Evolutionary conservation across 2,329 filamentous ascomycete genomes (phyloP).

Genomic region (Cladobotryum mycophilum): DNA sequence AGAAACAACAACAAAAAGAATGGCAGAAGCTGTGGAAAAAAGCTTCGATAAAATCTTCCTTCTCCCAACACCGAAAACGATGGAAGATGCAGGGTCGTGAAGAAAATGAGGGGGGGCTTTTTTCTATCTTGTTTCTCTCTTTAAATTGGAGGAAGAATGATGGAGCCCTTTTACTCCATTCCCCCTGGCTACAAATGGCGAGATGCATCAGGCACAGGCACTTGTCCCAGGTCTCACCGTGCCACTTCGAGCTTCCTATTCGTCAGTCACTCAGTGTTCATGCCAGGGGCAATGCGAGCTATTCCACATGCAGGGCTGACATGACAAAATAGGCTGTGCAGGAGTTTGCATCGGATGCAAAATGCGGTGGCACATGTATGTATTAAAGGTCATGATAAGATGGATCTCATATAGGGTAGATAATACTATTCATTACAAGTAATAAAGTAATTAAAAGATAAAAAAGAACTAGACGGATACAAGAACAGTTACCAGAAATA

Average conservation of each 20-base stretch:
- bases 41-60: conserved; percentile 1
- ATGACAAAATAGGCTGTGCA: background rate
- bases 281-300: conserved; percentile 7
- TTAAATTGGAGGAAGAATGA: background rate
- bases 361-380: no score
- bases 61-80: no score
- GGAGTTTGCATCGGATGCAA: no score
- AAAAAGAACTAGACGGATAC: no score
- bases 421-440: no score
- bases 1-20: background rate
- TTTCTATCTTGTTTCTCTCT: background rate
- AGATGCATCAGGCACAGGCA: conserved; percentile 5
- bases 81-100: no score
- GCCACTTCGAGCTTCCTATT: conserved; percentile 4
- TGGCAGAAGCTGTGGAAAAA: conserved; percentile 2
- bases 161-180: background rate
- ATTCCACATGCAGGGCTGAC: conserved; percentile 1
- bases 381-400: no score
- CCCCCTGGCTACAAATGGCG: background rate
- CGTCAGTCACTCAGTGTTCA: background rate
- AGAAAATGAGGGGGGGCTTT: background rate
- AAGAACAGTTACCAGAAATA: no score
- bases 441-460: no score
- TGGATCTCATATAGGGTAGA: no score
- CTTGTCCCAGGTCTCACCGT: background rate